Percentiles rank a stretch among this genome's conserved stretches.
These are phyloP conservation scores for Dactylorhiza incarnata DNA, from an alignment of 106 monocot species.

Conservation along the genomic window DNA sequence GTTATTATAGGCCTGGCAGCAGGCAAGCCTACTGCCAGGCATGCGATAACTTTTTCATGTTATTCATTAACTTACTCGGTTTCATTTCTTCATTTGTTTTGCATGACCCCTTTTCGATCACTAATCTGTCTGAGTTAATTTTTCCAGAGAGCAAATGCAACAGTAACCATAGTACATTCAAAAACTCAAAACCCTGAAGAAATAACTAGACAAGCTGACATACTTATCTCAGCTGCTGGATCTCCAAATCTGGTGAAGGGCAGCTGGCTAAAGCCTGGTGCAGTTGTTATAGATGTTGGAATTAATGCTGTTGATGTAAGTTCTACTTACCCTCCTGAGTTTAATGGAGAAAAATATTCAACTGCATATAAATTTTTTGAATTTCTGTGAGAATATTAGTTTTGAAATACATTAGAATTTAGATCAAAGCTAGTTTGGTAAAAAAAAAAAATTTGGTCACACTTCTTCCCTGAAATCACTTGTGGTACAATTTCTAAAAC, in stretches of 20 bases:
- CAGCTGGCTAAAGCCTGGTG: conserved; percentile 92
- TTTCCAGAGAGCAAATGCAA: conserved; percentile 76
- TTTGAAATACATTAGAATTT: no score
- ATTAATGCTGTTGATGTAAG: conserved; percentile 96
- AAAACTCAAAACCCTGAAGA: conserved; percentile 84
- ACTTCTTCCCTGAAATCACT: no score
- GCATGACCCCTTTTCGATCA: not conserved
- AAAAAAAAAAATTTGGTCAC: no score
- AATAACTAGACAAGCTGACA: conserved; percentile 84
- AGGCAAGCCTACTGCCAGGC: no score
- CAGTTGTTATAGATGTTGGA: conserved; percentile 91
- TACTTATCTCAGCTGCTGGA: conserved; percentile 78
- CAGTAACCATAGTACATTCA: conserved; percentile 83
- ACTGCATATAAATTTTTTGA: not conserved
- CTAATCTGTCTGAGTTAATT: not conserved
- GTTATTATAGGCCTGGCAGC: no score
- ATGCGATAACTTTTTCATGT: no score
- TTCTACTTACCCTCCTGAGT: not conserved
- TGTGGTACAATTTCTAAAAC: no score
- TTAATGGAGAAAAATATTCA: not conserved
- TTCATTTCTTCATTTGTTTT: not conserved
- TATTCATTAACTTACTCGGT: no score
- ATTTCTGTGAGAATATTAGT: no score
- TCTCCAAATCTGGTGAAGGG: conserved; percentile 86
- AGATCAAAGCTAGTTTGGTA: no score